phyloP scores from a whole-genome alignment of 306 rosid species.

The Medicago arabica region DNA sequence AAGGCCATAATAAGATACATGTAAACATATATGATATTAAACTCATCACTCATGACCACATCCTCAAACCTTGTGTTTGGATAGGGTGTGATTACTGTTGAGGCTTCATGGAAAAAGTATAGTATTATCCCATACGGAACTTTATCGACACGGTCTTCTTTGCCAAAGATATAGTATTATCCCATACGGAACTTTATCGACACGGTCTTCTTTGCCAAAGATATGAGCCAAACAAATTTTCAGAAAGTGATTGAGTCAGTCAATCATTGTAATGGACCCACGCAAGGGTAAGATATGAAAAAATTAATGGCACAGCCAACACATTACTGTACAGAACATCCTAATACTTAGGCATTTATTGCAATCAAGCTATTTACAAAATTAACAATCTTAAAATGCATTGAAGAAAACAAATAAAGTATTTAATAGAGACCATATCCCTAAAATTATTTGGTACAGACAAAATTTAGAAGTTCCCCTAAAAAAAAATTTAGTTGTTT shows the following conservation, averaged over 20 bases:
- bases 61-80: slow-evolving; percentile 5
- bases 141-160: background rate
- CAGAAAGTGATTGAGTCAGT: background rate
- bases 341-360: slow-evolving; percentile 9
- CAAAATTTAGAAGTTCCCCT: background rate
- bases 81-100: background rate
- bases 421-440: background rate
- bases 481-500: background rate
- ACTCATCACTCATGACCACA: slow-evolving; percentile 6
- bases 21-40: background rate
- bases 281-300: background rate
- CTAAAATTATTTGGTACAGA: background rate
- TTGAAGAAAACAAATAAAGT: slow-evolving; percentile 9
- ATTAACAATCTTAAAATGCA: slow-evolving; percentile 22
- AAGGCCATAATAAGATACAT: background rate
- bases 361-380: slow-evolving; percentile 9
- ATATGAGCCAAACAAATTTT: slow-evolving; percentile 13
- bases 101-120: slow-evolving; percentile 5
- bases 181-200: slow-evolving; percentile 14
- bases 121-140: slow-evolving; percentile 18
- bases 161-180: slow-evolving; percentile 13
- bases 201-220: slow-evolving; percentile 9
- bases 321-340: slow-evolving; percentile 22
- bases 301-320: slow-evolving; percentile 3
- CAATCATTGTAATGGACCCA: slow-evolving; percentile 12